Conservation (phyloP, 345 rosid genomes). For the Eucalyptus cladocalyx region DNA sequence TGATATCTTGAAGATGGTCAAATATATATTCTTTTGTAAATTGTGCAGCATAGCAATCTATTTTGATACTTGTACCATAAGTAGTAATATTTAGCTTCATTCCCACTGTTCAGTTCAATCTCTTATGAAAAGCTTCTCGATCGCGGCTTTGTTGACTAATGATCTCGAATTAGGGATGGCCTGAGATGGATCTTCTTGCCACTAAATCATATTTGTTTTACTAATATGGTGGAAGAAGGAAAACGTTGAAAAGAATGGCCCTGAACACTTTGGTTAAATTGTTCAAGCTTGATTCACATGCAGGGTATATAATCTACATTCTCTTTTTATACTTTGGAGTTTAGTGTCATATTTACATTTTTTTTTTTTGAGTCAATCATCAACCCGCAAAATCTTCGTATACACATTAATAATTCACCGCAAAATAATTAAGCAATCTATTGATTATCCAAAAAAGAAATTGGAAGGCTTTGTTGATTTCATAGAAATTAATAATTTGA, state of each 20-base stretch:
- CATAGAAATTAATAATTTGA: rapidly evolving
- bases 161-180: background rate
- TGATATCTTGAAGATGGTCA: background rate
- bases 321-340: background rate
- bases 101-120: background rate
- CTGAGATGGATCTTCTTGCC: background rate
- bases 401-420: background rate
- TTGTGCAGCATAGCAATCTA: background rate
- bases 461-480: no score
- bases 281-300: background rate
- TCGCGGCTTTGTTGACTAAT: background rate
- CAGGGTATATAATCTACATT: background rate
- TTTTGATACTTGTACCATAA: background rate
- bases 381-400: background rate
- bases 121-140: background rate
- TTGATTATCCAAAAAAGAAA: background rate
- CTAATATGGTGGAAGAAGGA: background rate
- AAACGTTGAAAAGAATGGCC: background rate
- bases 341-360: background rate
- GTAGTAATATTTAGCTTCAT: background rate
- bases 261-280: background rate
- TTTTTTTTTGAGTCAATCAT: background rate
- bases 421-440: background rate
- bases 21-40: background rate
- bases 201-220: background rate